Evolutionary conservation across 768 basidiomycete species (phyloP).

Genomic region (Chalciporus pseudorubinellus): DNA sequence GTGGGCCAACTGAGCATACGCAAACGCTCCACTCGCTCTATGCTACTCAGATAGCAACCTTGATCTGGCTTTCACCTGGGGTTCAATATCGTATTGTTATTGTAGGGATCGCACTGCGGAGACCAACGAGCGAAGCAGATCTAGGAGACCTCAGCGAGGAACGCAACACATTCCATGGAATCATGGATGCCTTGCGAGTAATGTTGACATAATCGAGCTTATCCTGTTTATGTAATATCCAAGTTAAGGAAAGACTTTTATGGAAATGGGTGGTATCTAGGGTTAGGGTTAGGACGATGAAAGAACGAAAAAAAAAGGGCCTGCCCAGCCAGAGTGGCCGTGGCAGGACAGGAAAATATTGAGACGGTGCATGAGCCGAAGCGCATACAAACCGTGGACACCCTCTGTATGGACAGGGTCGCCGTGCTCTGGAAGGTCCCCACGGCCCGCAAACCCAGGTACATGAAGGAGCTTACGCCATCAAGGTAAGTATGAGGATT

Average conservation of each 20-base stretch:
- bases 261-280: neutral
- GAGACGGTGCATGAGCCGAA: slow-evolving; percentile 74
- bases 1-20: slow-evolving; percentile 62
- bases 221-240: too few species aligned
- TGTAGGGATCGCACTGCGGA: slow-evolving; percentile 69
- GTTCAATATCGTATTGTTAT: slow-evolving; percentile 58
- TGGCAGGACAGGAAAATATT: slow-evolving; percentile 78
- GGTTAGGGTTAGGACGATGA: slow-evolving; percentile 28
- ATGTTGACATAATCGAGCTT: slow-evolving; percentile 25
- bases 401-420: slow-evolving; percentile 53
- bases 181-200: slow-evolving; percentile 48
- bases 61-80: slow-evolving; percentile 65
- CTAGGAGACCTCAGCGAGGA: slow-evolving; percentile 37
- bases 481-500: slow-evolving; percentile 58
- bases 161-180: slow-evolving; percentile 43
- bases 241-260: too few species aligned
- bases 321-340: slow-evolving; percentile 52
- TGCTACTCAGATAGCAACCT: slow-evolving; percentile 81
- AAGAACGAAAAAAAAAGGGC: slow-evolving; percentile 34
- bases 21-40: slow-evolving; percentile 78
- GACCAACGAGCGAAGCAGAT: slow-evolving; percentile 25
- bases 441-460: slow-evolving; percentile 53
- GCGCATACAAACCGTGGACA: slow-evolving; percentile 47
- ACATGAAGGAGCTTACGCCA: slow-evolving; percentile 52
- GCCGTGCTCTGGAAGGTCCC: slow-evolving; percentile 55